A percentile compares a stretch with the other conserved stretches of the same genome.
Conservation (phyloP, 305 asterid genomes). For the Fraxinus floribunda region DNA sequence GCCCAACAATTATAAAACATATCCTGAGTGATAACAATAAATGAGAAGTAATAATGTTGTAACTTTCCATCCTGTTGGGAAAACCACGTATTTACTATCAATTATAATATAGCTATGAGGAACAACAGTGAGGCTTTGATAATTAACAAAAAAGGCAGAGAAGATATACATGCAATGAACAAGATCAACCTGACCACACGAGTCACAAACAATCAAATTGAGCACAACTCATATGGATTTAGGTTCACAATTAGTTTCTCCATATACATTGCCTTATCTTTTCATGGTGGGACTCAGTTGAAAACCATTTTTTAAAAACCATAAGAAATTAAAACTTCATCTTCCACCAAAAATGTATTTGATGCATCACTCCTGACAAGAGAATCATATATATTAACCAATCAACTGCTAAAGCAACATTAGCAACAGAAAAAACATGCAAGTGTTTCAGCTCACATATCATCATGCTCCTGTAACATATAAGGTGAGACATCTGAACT, state of each 20-base stretch:
- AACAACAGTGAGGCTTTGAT: neutral
- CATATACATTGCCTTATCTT: neutral
- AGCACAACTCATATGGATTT: neutral
- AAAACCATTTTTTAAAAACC: neutral
- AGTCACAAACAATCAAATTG: neutral
- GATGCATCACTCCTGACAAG: neutral
- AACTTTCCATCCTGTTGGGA: neutral
- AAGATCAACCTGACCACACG: neutral
- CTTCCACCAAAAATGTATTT: neutral
- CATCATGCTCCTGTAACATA: neutral
- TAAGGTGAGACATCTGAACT: neutral
- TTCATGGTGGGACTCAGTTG: neutral
- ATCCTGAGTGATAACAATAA: slow-evolving; percentile 9
- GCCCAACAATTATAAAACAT: slow-evolving; percentile 13
- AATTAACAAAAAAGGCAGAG: neutral
- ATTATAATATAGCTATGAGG: neutral
- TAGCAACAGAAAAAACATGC: neutral
- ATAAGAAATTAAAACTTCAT: neutral
- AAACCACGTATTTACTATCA: neutral
- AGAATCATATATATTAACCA: neutral
- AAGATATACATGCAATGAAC: neutral
- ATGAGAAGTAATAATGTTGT: neutral
- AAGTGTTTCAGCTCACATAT: neutral
- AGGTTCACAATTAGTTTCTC: neutral
- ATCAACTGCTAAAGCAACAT: neutral